Evolutionary conservation across 345 rosid genomes (phyloP).

Genomic region (Sonneratia alba): DNA sequence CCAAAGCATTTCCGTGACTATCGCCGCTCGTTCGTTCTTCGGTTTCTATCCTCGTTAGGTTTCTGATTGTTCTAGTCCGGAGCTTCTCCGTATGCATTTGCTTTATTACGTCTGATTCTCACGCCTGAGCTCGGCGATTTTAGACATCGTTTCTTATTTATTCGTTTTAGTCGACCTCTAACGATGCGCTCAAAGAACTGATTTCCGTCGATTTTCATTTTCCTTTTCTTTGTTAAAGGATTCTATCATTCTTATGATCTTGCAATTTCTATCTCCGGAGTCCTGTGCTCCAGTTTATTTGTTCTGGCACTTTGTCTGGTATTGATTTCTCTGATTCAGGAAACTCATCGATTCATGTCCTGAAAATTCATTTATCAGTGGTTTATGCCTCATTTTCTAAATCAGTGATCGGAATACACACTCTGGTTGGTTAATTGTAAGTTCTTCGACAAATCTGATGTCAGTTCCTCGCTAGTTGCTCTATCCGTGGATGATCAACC

Average conservation of each 20-base stretch:
- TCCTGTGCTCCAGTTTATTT: neutral
- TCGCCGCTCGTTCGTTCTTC: neutral
- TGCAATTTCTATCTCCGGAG: neutral
- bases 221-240: neutral
- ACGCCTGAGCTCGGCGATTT: neutral
- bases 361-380: neutral
- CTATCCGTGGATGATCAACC: too few relatives aligned
- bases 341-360: neutral
- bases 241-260: neutral
- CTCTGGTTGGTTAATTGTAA: neutral
- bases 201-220: neutral
- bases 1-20: neutral
- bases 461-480: too few relatives aligned
- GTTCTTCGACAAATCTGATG: too few relatives aligned
- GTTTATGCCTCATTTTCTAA: neutral
- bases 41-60: conserved; percentile 4
- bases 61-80: neutral
- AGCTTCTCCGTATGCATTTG: too few relatives aligned
- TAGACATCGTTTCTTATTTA: neutral
- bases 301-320: too few relatives aligned
- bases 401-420: neutral
- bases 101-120: neutral
- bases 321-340: neutral
- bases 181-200: neutral
- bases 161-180: neutral